These are phyloP conservation scores for Ilyonectria mors-panacis DNA, from an alignment of 2,329 filamentous ascomycete species.

Conservation along the genomic window DNA sequence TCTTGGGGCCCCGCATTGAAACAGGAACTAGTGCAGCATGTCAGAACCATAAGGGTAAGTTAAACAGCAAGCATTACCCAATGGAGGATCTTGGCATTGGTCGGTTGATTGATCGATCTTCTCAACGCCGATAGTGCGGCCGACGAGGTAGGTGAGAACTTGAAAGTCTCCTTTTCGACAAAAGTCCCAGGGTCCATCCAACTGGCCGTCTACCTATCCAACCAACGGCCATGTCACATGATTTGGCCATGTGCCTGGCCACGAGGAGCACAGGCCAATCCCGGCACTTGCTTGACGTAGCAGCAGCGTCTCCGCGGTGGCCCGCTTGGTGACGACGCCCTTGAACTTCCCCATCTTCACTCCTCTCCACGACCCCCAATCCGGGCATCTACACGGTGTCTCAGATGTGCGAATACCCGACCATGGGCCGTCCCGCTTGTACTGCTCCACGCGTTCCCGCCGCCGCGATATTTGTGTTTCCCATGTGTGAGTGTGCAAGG, in stretches of 20 bases:
- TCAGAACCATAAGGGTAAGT: constrained; percentile 3
- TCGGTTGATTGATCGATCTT: neutral
- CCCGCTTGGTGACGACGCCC: neutral
- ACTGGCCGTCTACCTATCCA: neutral
- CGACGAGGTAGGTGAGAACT: neutral
- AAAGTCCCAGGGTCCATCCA: neutral
- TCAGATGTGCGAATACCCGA: neutral
- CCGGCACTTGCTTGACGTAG: neutral
- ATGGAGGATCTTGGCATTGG: neutral
- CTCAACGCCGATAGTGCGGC: neutral
- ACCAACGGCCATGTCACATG: neutral
- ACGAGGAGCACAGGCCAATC: neutral
- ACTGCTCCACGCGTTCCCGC: neutral
- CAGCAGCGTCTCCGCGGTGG: neutral
- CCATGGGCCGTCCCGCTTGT: neutral
- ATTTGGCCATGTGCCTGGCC: neutral
- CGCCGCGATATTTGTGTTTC: neutral
- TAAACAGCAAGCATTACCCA: neutral
- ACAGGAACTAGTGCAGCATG: neutral
- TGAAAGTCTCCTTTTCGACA: neutral
- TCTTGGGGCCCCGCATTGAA: constrained; percentile 5
- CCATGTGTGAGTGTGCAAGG: neutral
- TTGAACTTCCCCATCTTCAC: constrained; percentile 3
- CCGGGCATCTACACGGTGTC: neutral
- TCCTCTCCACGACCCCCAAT: neutral